Evolutionary conservation across 1,284 basidiomycete genomes (phyloP).

Genomic region (Clitocybe nebularis): DNA sequence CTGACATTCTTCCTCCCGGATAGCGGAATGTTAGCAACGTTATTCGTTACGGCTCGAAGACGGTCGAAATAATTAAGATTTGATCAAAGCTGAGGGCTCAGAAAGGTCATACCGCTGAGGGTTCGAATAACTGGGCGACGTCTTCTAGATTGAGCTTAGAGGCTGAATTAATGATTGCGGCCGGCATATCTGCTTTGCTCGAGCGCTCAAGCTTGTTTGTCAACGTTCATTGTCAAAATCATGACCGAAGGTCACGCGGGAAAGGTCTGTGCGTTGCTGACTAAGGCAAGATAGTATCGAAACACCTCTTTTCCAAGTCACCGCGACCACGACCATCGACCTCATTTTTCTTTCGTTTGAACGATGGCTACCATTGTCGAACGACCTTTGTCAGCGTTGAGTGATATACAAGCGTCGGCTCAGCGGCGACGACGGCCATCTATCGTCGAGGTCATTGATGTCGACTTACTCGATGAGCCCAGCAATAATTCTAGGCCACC

Average conservation of each 20-base stretch:
- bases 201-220: neutral
- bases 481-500: conserved; percentile 10
- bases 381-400: neutral
- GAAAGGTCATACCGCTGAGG: too few species aligned
- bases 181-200: neutral
- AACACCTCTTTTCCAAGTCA: neutral
- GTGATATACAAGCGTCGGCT: neutral
- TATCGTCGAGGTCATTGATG: conserved; percentile 35
- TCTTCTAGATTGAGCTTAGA: too few species aligned
- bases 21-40: too few species aligned
- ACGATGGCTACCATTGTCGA: neutral
- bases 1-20: too few species aligned
- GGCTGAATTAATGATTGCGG: neutral
- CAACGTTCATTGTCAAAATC: too few species aligned
- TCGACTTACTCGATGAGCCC: conserved; percentile 29
- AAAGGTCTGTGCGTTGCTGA: neutral
- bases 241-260: conserved; percentile 1
- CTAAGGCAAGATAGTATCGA: neutral
- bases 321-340: neutral
- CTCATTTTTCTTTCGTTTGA: neutral
- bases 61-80: too few species aligned
- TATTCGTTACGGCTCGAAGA: too few species aligned
- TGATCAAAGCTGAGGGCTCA: too few species aligned
- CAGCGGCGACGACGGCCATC: conserved; percentile 18
- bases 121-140: too few species aligned